Conservation (phyloP, 2,329 filamentous ascomycete genomes). For the Sporothrix mexicana region DNA sequence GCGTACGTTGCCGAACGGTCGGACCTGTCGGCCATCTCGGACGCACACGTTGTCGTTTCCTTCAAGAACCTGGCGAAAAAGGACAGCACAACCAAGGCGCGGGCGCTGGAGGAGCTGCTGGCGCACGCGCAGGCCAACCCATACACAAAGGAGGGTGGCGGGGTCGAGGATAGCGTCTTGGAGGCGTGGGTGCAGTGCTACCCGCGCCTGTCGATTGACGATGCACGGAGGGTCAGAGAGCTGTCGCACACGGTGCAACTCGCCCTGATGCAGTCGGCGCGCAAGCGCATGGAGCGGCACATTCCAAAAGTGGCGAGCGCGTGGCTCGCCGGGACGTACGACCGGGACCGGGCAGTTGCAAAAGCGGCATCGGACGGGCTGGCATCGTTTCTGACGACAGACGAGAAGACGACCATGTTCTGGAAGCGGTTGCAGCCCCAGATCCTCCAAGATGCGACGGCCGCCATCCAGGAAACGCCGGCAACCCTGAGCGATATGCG, state of each 20-base stretch:
- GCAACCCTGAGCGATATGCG: constrained; percentile 88
- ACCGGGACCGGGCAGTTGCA: constrained; percentile 78
- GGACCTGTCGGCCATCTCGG: constrained; percentile 76
- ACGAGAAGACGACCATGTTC: constrained; percentile 77
- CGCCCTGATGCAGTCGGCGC: constrained; percentile 64
- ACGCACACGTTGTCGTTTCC: constrained; percentile 83
- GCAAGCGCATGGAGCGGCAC: constrained; percentile 82
- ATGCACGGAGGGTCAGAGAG: constrained; percentile 84
- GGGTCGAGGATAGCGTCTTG: constrained; percentile 79
- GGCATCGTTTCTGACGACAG: constrained; percentile 73
- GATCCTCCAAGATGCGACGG: constrained; percentile 80
- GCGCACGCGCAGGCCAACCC: constrained; percentile 63
- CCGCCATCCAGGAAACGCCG: constrained; percentile 79
- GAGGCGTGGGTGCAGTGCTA: constrained; percentile 89
- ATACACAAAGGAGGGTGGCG: constrained; percentile 57
- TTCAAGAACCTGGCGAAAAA: constrained; percentile 94
- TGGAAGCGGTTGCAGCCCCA: constrained; percentile 81
- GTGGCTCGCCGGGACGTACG: constrained; percentile 91
- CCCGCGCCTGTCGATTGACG: constrained; percentile 88
- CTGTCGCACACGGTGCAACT: constrained; percentile 77
- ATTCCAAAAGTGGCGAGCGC: constrained; percentile 79
- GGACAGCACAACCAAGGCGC: constrained; percentile 88
- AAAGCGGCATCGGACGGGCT: constrained; percentile 80
- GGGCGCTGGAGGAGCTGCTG: constrained; percentile 85
- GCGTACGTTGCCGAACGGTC: constrained; percentile 89